A percentile compares a stretch with the other conserved stretches of the same genome.
phyloP scores from a whole-genome alignment of 345 rosid genomes.

The Brassica nigra region DNA sequence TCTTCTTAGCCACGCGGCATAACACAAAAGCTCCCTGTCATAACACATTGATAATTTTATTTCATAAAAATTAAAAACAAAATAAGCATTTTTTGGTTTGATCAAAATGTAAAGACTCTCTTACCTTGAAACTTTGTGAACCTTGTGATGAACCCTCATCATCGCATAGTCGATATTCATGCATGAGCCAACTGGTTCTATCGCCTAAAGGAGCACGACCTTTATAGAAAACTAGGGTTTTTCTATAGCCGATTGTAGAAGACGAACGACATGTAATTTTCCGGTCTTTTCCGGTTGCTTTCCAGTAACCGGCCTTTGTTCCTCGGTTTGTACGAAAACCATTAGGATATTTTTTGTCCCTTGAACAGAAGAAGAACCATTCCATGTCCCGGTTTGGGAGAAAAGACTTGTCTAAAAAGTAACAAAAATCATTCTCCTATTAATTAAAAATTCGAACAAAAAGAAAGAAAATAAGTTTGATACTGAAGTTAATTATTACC shows the following conservation, averaged over 20 bases:
- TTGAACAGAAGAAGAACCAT: constrained; percentile 92
- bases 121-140: constrained; percentile 55
- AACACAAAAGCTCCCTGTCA: constrained; percentile 79
- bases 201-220: constrained; percentile 90
- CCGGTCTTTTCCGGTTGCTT: constrained; percentile 89
- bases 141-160: constrained; percentile 48
- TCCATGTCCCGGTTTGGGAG: constrained; percentile 83
- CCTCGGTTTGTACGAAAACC: constrained; percentile 85
- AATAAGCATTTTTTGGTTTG: neutral
- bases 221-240: constrained; percentile 77
- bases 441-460: neutral
- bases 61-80: neutral
- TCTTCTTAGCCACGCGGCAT: constrained; percentile 80
- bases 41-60: neutral
- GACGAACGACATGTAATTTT: constrained; percentile 67
- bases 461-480: neutral
- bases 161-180: constrained; percentile 79
- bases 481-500: constrained; percentile 37
- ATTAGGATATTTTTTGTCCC: constrained; percentile 86
- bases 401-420: constrained; percentile 64
- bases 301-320: constrained; percentile 91
- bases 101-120: neutral
- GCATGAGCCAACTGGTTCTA: constrained; percentile 82
- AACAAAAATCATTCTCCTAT: neutral
- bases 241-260: constrained; percentile 56